Evolutionary conservation across 1,139 yeast species (phyloP).

Genomic region (Casaregolazyma lundiana): DNA sequence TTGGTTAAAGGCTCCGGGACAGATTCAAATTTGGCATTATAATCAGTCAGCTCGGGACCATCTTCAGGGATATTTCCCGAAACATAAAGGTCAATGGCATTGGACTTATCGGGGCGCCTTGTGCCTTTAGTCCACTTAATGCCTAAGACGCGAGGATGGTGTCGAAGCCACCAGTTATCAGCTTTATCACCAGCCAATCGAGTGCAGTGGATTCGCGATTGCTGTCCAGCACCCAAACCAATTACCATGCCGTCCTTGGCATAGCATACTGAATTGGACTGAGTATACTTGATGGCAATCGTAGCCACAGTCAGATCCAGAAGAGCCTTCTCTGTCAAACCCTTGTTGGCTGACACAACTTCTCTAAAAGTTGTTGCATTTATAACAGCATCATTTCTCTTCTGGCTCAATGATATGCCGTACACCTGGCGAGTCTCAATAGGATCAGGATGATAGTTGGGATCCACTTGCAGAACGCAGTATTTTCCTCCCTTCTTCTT

Average conservation of each 20-base stretch:
- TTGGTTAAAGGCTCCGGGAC: slow-evolving; percentile 78
- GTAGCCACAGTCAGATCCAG: slow-evolving; percentile 95
- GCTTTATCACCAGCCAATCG: slow-evolving; percentile 99
- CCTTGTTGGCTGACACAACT: slow-evolving; percentile 81
- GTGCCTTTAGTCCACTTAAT: slow-evolving; percentile 98
- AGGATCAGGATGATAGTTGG: slow-evolving; percentile 78
- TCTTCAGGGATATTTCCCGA: slow-evolving; percentile 84
- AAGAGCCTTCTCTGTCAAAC: slow-evolving; percentile 83
- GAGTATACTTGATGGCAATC: slow-evolving; percentile 93
- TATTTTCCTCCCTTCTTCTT: slow-evolving; percentile 97
- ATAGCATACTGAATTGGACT: slow-evolving; percentile 95
- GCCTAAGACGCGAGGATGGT: slow-evolving; percentile 87
- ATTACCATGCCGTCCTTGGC: slow-evolving; percentile 99
- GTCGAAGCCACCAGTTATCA: slow-evolving; percentile 99
- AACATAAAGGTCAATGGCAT: slow-evolving; percentile 92
- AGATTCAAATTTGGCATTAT: slow-evolving; percentile 79
- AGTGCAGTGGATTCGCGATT: slow-evolving; percentile 97
- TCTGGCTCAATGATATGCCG: slow-evolving; percentile 92
- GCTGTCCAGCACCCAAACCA: slow-evolving; percentile 99
- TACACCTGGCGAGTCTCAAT: slow-evolving; percentile 91
- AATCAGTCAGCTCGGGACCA: slow-evolving; percentile 92
- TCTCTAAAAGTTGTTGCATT: slow-evolving; percentile 85
- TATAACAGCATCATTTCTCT: slow-evolving; percentile 95
- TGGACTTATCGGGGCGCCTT: slow-evolving; percentile 97
- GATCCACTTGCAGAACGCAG: slow-evolving; percentile 93